Evolutionary conservation across 2,329 filamentous ascomycete genomes (phyloP), one percentile per base, ranked within the genome.

Genomic region (Trichoderma koningiopsis): DNA sequence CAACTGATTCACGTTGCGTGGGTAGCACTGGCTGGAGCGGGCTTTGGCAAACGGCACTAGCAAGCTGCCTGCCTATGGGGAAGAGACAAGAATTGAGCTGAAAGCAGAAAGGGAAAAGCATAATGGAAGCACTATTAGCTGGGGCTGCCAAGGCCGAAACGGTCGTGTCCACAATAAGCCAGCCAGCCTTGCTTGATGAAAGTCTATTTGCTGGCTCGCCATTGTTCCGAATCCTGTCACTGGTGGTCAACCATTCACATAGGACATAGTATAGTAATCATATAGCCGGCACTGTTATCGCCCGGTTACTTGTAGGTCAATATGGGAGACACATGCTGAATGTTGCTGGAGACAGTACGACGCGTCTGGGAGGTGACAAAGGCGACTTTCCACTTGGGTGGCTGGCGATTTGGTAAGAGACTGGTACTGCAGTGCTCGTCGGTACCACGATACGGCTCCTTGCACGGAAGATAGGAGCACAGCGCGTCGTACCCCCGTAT

Each of bases 141-240:
- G 40, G 40, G 40, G 40, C 29, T n/a, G 29, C 8, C 27, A 19
- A 33, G 14, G 8, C 55, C 8, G 35, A 3, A 57, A 57, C 27
- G 55, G 55, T n/a, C 7, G 63, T 37, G 29, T 10, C 63, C 63
- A 66, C 63, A 66, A 66, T 66, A 66, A 66, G 63, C 63, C 55
- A 66, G 63, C 63, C 55, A 49, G 47, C 47, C 47, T 24, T 24
- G 40, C 55, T 35, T 40, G 37, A 49, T 31, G 49, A 66, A 66
- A 66, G 63, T 59, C 55, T 66, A 66, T 66, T 59, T 37, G 49
- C 49, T 49, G 63, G 58, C 63, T 52, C 63, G 40, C 63, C 22
- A 58, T 58, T 49, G n/a, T 52, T 59, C 29, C 62, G 62, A 57
- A 43, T 16, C 63, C n/a, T 27, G 63, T 66, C 63, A 58, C 29